phyloP scores from a whole-genome alignment of 495 filamentous ascomycete species.

The Lasiosphaeria miniovina region DNA sequence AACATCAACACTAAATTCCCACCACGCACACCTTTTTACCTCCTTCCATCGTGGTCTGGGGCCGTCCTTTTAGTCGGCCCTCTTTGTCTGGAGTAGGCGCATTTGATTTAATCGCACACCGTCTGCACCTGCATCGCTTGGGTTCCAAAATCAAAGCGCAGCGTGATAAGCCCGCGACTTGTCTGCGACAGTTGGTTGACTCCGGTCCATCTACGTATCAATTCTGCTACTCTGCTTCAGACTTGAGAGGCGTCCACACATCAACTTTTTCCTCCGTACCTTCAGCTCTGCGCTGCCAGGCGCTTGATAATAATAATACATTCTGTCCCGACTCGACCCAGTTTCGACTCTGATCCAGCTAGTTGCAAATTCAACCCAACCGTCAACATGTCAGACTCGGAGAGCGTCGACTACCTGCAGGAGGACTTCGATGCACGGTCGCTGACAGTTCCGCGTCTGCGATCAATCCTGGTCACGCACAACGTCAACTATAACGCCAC shows the following conservation, averaged over 20 bases:
- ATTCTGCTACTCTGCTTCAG: too few species aligned
- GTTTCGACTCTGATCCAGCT: not conserved
- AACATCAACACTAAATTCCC: slow-evolving; percentile 6
- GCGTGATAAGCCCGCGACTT: not conserved
- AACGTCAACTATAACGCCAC: slow-evolving; percentile 74
- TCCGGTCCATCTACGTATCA: too few species aligned
- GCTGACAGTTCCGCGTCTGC: slow-evolving; percentile 80
- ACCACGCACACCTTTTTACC: not conserved
- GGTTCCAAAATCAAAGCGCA: not conserved
- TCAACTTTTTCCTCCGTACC: too few species aligned
- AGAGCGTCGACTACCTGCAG: slow-evolving; percentile 76
- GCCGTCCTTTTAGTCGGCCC: not conserved
- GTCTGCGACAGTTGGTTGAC: not conserved
- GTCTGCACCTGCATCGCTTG: not conserved
- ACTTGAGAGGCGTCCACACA: too few species aligned
- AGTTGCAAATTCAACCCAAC: slow-evolving; percentile 18
- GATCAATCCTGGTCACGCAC: slow-evolving; percentile 84
- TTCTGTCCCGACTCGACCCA: not conserved
- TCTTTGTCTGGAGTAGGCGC: not conserved
- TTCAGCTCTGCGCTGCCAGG: too few species aligned
- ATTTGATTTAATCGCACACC: not conserved
- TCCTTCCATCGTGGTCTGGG: not conserved
- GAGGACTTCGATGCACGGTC: slow-evolving; percentile 77
- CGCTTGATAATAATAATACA: not conserved
- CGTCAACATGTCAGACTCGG: slow-evolving; percentile 57